Percentiles rank a stretch among this genome's conserved stretches.
Evolutionary conservation across 495 filamentous ascomycete genomes (phyloP).

Genomic region (Hypoxylon crocopeplum): DNA sequence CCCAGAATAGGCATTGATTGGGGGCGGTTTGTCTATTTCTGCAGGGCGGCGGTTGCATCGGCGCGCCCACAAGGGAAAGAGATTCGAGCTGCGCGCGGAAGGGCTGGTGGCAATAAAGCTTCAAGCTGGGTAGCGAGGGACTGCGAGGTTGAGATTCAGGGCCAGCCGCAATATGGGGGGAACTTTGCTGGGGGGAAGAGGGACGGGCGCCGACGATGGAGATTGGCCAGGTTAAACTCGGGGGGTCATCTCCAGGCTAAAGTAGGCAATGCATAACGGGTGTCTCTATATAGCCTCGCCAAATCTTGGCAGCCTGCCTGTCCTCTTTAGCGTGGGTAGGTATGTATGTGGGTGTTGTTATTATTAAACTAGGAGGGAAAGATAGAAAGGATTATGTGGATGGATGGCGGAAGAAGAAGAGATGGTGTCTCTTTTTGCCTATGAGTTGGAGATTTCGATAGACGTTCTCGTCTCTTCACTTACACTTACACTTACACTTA

Average conservation of each 20-base stretch:
- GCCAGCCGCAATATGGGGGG: slow-evolving; percentile 32
- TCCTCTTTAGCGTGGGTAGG: not conserved
- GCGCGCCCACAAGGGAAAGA: slow-evolving; percentile 31
- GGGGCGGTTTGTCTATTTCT: slow-evolving; percentile 32
- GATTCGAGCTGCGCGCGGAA: slow-evolving; percentile 31
- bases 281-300: slow-evolving; percentile 34
- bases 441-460: too few species aligned
- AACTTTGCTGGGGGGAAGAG: not conserved
- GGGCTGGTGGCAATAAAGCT: slow-evolving; percentile 34
- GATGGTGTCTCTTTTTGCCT: too few species aligned
- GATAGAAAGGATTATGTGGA: not conserved
- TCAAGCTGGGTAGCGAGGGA: not conserved
- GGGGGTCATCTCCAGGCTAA: slow-evolving; percentile 41
- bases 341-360: slow-evolving; percentile 16
- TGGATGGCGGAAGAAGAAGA: not conserved
- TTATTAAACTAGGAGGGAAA: slow-evolving; percentile 10
- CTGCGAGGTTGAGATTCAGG: not conserved
- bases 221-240: slow-evolving; percentile 46
- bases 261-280: slow-evolving; percentile 36
- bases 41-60: slow-evolving; percentile 30
- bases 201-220: slow-evolving; percentile 10
- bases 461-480: not conserved
- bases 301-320: slow-evolving; percentile 32
- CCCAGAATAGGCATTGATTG: slow-evolving; percentile 36
- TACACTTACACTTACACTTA: too few species aligned